Conservation (phyloP, 345 rosid genomes). For the Hypericum androsaemum region DNA sequence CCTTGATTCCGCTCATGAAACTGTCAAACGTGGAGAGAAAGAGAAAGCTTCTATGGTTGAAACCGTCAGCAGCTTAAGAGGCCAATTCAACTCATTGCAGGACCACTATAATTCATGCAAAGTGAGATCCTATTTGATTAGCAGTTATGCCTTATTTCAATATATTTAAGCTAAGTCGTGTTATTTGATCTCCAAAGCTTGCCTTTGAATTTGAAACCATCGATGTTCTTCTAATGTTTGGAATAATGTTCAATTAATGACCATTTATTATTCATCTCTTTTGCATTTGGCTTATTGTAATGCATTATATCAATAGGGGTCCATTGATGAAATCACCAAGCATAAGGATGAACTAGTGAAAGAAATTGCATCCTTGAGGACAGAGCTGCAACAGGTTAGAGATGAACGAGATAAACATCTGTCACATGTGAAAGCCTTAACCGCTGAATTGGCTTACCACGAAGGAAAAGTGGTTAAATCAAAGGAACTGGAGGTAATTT, state of each 20-base stretch:
- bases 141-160: constrained; percentile 1
- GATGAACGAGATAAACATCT: constrained; percentile 64
- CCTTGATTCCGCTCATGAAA: constrained; percentile 71
- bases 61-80: constrained; percentile 62
- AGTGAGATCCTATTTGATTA: constrained; percentile 30
- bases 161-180: neutral
- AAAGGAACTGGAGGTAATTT: constrained; percentile 63
- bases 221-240: too few relatives aligned
- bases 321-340: constrained; percentile 59
- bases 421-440: constrained; percentile 40
- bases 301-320: constrained; percentile 34
- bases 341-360: constrained; percentile 59
- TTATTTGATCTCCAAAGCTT: too few relatives aligned
- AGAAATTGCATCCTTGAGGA: constrained; percentile 55
- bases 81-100: constrained; percentile 60
- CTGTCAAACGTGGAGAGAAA: constrained; percentile 69
- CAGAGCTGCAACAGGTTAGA: constrained; percentile 57
- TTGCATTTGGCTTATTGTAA: neutral
- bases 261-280: too few relatives aligned
- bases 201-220: too few relatives aligned
- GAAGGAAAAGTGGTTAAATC: constrained; percentile 58
- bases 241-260: too few relatives aligned
- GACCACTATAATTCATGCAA: constrained; percentile 66
- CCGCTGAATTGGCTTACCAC: constrained; percentile 44
- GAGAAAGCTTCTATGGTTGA: constrained; percentile 72